Evolutionary conservation across 179 eudicot species (phyloP), one percentile per base, ranked within the genome.

Genomic region (Carnegiea gigantea): DNA sequence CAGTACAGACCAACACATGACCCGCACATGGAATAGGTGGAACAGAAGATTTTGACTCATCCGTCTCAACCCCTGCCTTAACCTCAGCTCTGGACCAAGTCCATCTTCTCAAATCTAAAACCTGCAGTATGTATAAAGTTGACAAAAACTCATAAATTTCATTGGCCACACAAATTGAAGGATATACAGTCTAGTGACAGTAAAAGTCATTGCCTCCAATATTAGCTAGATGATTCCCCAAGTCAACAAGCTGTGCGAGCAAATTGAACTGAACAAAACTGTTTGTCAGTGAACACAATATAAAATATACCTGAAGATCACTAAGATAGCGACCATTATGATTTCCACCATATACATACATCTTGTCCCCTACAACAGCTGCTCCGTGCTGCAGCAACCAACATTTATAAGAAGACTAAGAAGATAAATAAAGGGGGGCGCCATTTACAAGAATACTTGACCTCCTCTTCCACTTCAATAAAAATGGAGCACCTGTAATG

Each of bases 281-380:
- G 67, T 57, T 64, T 36, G 20, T 48, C 30, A 67, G 43, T 21
- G 43, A 46, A 28, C 67, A 51, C 8, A 48, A 74, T 77, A 82
- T 71, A 62, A 5, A 43, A 80, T 79, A 83, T 85, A 97, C 99
- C 98, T 97, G 99, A 80, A 97, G 98, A 90, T 97, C 99, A 85
- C 78, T 95, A 76, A 97, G 93, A 89, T 97, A 97, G 77, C 97
- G 99, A 24, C 99, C 99, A 88, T 93, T 97, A 91, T 95, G 94
- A 83, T 92, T 97, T 83, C 99, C 99, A 24, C 98, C 98, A 80
- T 88, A 92, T 76, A 93, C 78, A 85, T 97, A 97, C 99, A 97
- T 93, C 86, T 93, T 97, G 84, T 95, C 94, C 73, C 93, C 93
- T 77, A 97, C 75, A 78, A 97, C 91, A 80, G 99, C 95, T 81